Base-by-base conservation (phyloP, 31 red algal genomes). In the Odonthalia washingtoniensis region DNA sequence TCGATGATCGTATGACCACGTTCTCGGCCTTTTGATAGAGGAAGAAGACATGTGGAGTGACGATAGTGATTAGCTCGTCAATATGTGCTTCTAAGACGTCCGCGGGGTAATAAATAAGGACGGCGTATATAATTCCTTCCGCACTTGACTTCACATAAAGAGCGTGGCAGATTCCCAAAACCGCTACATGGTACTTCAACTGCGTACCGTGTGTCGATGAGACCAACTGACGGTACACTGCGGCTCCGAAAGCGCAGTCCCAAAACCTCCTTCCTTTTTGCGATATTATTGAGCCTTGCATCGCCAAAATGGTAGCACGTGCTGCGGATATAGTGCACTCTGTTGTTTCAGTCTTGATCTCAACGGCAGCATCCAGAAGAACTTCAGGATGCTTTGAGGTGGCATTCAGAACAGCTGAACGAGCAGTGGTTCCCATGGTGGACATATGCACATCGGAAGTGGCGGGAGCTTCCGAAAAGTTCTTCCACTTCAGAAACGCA, bases 401-500 rank as follows among this genome's bases (percentile, higher is more conserved):
- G 24, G 52, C 52, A 61, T 24, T 14, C 52, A 61, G 24, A 61
- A 61, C 52, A 24, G 52, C 52, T 24, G 52, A 61, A 24, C 52
- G 52, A 61, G 52, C 52, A 17, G 16, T 14, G 16, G 24, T 61
- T 17, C 52, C 52, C 52, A 61, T 24, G 14, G 52, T 61, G 14
- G 52, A 61, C 14, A 61, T 61, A 24, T 61, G 52, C 52, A 61
- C 14, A 24, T 61, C 52, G 24, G 52, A 24, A 61, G 52, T 17
- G 16, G 52, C 52, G 52, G 52, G 52, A 61, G 52, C 52, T 61
- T 61, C 52, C 52, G 52, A 61, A 61, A 61, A 61, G 16, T 61
- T 61, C n/a, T n/a, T n/a, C n/a, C n/a, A n/a, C n/a, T n/a, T n/a
- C n/a, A n/a, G n/a, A n/a, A n/a, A n/a, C n/a, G n/a, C n/a, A n/a